phyloP scores from a whole-genome alignment of 108 stramenopile species.

The Cyclotella sp. region DNA sequence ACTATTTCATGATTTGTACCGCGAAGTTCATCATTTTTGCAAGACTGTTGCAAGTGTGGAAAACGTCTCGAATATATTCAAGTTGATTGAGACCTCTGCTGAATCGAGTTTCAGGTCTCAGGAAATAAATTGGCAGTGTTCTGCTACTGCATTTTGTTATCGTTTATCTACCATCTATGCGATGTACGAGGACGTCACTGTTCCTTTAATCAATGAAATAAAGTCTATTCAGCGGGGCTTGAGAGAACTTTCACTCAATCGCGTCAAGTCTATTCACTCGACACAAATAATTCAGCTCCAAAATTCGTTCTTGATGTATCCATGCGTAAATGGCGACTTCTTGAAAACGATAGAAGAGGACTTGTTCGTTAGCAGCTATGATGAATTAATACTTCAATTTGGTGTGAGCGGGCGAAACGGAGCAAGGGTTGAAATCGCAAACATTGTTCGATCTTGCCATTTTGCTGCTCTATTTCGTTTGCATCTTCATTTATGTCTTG shows the following conservation, averaged over 20 bases:
- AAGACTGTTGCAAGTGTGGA: slow-evolving; percentile 51
- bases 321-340: slow-evolving; percentile 26
- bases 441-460: slow-evolving; percentile 28
- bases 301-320: slow-evolving; percentile 48
- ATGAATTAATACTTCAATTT: slow-evolving; percentile 32
- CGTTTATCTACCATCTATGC: slow-evolving; percentile 61
- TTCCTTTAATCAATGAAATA: slow-evolving; percentile 70
- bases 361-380: slow-evolving; percentile 13
- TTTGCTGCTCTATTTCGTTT: slow-evolving; percentile 42
- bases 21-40: slow-evolving; percentile 75
- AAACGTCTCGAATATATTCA: slow-evolving; percentile 55
- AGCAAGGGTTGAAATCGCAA: slow-evolving; percentile 27
- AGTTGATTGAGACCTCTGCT: slow-evolving; percentile 22
- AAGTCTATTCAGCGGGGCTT: slow-evolving; percentile 69
- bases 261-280: slow-evolving; percentile 20
- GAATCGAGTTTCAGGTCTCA: slow-evolving; percentile 28
- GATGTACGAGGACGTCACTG: slow-evolving; percentile 83
- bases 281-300: slow-evolving; percentile 33
- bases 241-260: slow-evolving; percentile 43
- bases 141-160: slow-evolving; percentile 73
- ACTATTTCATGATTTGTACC: slow-evolving; percentile 77
- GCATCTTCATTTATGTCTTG: slow-evolving; percentile 23
- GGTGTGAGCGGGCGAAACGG: slow-evolving; percentile 19
- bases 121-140: slow-evolving; percentile 81
- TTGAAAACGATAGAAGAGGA: slow-evolving; percentile 24